Base-by-base conservation (phyloP, 306 rosid species). In the Prunus kanzakura region DNA sequence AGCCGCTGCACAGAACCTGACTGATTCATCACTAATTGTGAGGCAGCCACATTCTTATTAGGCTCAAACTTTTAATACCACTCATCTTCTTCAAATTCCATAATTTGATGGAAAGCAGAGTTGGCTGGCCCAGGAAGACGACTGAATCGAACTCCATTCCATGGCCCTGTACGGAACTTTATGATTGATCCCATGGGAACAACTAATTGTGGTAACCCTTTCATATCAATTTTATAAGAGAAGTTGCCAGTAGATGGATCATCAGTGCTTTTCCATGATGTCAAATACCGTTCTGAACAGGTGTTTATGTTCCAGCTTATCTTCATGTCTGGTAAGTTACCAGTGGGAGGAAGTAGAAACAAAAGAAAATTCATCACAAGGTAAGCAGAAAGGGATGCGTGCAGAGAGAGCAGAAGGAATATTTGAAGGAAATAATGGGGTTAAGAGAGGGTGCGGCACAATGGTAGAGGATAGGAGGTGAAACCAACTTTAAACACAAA, bases 61-160 rank as follows among this genome's bases (percentile, higher is more conserved):
- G 41, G n/a, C 65, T 14, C 65, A 61, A 61, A 25, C 41, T 27
- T 25, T 19, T 27, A 27, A 25, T 25, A 61, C 66, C n/a, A 27
- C 66, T 61, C 66, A 23, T 58, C 32, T 23, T 58, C 64, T 11
- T 58, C 13, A 11, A 58, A 23, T 23, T 11, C 64, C 30, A 11
- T 23, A 3, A 58, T 14, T 11, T 13, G 5, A 58, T 23, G 25
- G 64, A 58, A 58, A 5, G 22, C 0, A 11, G 30, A 22, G 8
- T 58, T 14, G 2, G 64, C 64, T 22, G 32, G 64, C 6, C 15
- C 32, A 1, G 64, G 64, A 1, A 20, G 1, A n/a, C 80, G 80
- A 63, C 46, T 70, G 15, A 81, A 76, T 13, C 67, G 67, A 63
- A 61, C 20, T 4, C 84, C 77, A 43, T 62, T 76, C 80, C 80